Conservation (phyloP, 1,284 basidiomycete genomes). For the Irpex sp. region DNA sequence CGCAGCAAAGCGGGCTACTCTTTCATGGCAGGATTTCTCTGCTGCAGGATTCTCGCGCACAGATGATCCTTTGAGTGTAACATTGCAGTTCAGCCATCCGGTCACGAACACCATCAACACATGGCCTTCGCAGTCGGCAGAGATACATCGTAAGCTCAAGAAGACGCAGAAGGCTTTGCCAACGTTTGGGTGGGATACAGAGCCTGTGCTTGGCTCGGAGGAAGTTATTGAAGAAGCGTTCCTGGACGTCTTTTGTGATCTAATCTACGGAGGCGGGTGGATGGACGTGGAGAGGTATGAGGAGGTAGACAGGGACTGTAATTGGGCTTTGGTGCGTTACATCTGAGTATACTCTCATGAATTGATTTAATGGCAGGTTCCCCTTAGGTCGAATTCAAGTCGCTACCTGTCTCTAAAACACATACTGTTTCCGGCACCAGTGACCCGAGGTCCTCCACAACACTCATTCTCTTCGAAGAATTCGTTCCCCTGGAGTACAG, state of each 20-base stretch:
- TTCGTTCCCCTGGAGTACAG: conserved; percentile 85
- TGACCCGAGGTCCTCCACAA: conserved; percentile 54
- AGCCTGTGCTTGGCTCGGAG: conserved; percentile 69
- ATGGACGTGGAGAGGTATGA: conserved; percentile 72
- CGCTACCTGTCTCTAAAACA: conserved; percentile 44
- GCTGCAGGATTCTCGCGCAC: conserved; percentile 73
- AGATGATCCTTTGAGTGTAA: conserved; percentile 70
- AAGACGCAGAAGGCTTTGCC: conserved; percentile 80
- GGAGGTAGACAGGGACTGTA: conserved; percentile 77
- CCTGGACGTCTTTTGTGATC: conserved; percentile 82
- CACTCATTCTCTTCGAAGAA: conserved; percentile 82
- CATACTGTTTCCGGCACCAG: conserved; percentile 26
- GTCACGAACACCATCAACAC: conserved; percentile 59
- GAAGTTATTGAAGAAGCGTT: conserved; percentile 84
- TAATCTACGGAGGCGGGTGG: conserved; percentile 80
- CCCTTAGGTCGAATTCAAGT: conserved; percentile 78
- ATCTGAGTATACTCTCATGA: background rate
- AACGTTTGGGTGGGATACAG: conserved; percentile 82
- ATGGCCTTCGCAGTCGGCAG: conserved; percentile 73
- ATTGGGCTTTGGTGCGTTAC: conserved; percentile 81
- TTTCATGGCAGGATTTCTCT: conserved; percentile 87
- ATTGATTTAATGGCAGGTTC: background rate
- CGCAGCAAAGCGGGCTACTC: conserved; percentile 68
- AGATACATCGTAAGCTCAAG: conserved; percentile 73
- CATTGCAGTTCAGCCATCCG: conserved; percentile 78